phyloP scores from a whole-genome alignment of 108 stramenopile genomes.

The Cyclotella distinguenda region DNA sequence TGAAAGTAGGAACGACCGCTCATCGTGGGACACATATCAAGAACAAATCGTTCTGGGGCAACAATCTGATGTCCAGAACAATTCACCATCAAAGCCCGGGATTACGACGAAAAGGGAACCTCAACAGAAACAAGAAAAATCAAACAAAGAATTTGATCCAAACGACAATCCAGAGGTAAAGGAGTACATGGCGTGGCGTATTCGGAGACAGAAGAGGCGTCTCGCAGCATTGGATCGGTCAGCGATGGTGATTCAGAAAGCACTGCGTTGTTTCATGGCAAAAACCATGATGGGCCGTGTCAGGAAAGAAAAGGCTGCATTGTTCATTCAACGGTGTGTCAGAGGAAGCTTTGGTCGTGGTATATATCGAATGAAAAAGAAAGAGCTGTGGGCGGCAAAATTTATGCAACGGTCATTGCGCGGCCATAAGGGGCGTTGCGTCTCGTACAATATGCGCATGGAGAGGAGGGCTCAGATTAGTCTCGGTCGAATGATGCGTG shows the following conservation, averaged over 20 bases:
- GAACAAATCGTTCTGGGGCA: slow-evolving; percentile 43
- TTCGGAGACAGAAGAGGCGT: slow-evolving; percentile 78
- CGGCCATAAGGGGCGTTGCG: slow-evolving; percentile 54
- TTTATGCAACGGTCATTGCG: slow-evolving; percentile 77
- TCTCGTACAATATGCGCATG: slow-evolving; percentile 40
- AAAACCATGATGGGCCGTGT: slow-evolving; percentile 61
- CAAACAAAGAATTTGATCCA: slow-evolving; percentile 41
- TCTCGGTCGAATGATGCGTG: slow-evolving; percentile 58
- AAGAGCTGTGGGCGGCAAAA: slow-evolving; percentile 78
- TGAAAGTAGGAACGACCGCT: slow-evolving; percentile 29
- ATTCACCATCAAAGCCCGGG: slow-evolving; percentile 17
- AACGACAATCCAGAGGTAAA: slow-evolving; percentile 77
- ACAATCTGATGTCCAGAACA: slow-evolving; percentile 32
- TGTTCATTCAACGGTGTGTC: slow-evolving; percentile 61
- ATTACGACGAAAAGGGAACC: slow-evolving; percentile 16
- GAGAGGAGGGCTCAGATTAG: slow-evolving; percentile 42
- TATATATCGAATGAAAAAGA: slow-evolving; percentile 51
- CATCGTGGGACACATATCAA: slow-evolving; percentile 31
- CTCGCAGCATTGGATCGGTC: slow-evolving; percentile 61
- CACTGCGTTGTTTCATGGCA: slow-evolving; percentile 64
- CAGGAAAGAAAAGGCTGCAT: slow-evolving; percentile 58
- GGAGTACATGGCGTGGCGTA: slow-evolving; percentile 89
- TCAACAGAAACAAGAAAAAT: slow-evolving; percentile 6
- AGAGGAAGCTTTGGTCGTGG: slow-evolving; percentile 70
- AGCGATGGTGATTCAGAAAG: slow-evolving; percentile 62